Evolutionary conservation across 768 basidiomycete species (phyloP), one percentile per base, ranked within the genome.

Genomic region (Kwoniella europaea): DNA sequence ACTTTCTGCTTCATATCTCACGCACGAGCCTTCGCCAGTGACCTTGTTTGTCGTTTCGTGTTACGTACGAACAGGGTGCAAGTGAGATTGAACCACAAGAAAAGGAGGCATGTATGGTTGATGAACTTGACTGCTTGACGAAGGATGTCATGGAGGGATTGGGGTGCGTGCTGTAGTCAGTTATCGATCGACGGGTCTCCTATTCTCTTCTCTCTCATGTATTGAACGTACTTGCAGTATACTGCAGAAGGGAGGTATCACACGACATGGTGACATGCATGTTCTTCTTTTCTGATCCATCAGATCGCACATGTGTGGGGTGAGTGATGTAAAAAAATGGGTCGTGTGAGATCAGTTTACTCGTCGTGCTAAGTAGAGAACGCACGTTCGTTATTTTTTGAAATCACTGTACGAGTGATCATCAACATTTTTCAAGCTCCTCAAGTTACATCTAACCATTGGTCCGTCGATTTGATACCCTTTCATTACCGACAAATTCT

Each of bases 261-360:
- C 59, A 61, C 59, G 59, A 61, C 59, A 61, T 10, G 59, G 59
- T 61, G 59, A 61, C 59, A 61, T 61, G 59, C 59, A 43, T 61
- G 24, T 29, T 9, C 12, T 29, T 7, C 35, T 20, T 59, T 0
- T 16, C 4, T 12, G 35, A 18, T 43, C n/a, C 22, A 10, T 15
- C 46, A 50, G 46, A 50, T 20, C 59, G 18, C 59, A 61, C 59
- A 61, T 27, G 59, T 61, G 59, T 61, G 41, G 3, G 12, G 6
- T n/a, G 10, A 27, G 15, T 56, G 12, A 3, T 20, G 12, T 18
- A 61, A 3, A 43, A 61, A 61, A 43, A 61, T 61, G 59, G 59
- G 59, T 46, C 59, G 59, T 61, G 59, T 61, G 59, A 61, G 57
- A 58, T 29, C 13, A 13, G 24, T 27, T 27, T 59, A n/a, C 24